A percentile compares a stretch with the other conserved stretches of the same genome.
Conservation (phyloP, 768 basidiomycete species). For the Leccinum longicurvipes region DNA sequence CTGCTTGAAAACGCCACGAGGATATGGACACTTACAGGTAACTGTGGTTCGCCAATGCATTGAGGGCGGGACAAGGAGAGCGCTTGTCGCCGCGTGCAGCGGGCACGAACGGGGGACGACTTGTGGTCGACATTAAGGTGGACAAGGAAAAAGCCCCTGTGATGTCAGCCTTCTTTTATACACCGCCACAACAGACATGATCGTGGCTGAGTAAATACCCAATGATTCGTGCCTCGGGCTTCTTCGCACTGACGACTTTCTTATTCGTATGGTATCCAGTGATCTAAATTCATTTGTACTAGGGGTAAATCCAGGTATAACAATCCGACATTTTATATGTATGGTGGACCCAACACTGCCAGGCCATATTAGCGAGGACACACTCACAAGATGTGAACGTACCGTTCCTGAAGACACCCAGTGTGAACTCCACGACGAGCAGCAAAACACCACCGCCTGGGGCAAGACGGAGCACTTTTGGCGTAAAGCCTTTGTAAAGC, state of each 20-base stretch:
- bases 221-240: too few species aligned
- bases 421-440: constrained; percentile 87
- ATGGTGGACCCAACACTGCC: constrained; percentile 32
- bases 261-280: neutral
- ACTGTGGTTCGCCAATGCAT: constrained; percentile 71
- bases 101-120: constrained; percentile 24
- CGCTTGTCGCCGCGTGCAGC: constrained; percentile 44
- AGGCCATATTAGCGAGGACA: neutral
- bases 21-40: constrained; percentile 52
- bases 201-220: constrained; percentile 14
- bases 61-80: constrained; percentile 71
- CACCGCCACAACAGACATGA: neutral
- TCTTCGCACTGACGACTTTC: neutral
- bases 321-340: constrained; percentile 19
- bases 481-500: constrained; percentile 92
- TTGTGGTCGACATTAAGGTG: constrained; percentile 25
- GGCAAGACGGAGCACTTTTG: constrained; percentile 92
- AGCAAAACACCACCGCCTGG: constrained; percentile 94
- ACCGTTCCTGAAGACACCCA: constrained; percentile 76
- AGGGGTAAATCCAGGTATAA: neutral
- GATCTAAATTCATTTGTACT: constrained; percentile 3
- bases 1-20: neutral
- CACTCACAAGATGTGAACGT: neutral
- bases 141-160: constrained; percentile 21
- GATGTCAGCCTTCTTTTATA: constrained; percentile 15